phyloP scores from a whole-genome alignment of 2,329 filamentous ascomycete genomes.

The Tolypocladium ovalisporum region DNA sequence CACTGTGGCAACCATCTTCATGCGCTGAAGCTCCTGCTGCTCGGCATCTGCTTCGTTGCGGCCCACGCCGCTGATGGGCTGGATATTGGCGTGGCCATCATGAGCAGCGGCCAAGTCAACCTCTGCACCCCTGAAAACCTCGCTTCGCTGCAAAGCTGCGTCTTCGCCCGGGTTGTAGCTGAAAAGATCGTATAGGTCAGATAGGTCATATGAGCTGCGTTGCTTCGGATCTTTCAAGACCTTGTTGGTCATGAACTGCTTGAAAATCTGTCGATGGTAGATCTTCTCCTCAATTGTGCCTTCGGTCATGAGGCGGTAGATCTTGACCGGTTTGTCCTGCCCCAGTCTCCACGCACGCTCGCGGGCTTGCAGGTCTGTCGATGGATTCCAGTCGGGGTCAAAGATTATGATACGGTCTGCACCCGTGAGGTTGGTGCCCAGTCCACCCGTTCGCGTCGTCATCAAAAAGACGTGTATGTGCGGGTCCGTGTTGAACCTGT shows the following conservation, averaged over 20 bases:
- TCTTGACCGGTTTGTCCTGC: constrained; percentile 89
- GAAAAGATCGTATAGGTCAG: constrained; percentile 87
- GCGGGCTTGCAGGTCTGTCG: constrained; percentile 87
- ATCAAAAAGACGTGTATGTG: constrained; percentile 80
- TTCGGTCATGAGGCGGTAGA: constrained; percentile 95
- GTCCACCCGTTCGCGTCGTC: constrained; percentile 88
- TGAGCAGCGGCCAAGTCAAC: constrained; percentile 29
- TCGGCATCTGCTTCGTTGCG: constrained; percentile 16
- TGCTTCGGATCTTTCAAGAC: constrained; percentile 92
- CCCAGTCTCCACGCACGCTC: constrained; percentile 93
- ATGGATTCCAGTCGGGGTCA: constrained; percentile 98
- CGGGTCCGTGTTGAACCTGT: constrained; percentile 79
- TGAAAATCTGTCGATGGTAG: constrained; percentile 96
- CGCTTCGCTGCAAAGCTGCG: constrained; percentile 62
- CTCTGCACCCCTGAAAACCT: constrained; percentile 80
- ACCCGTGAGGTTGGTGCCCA: constrained; percentile 90
- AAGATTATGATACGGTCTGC: constrained; percentile 96
- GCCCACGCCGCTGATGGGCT: constrained; percentile 4
- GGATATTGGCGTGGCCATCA: background rate
- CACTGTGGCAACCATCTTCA: constrained; percentile 51
- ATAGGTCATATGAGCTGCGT: constrained; percentile 78
- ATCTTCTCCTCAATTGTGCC: constrained; percentile 99
- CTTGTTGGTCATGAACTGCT: constrained; percentile 95
- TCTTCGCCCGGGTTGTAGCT: constrained; percentile 47
- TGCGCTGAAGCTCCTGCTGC: constrained; percentile 35